A percentile compares a stretch with the other conserved stretches of the same genome.
Conservation (phyloP, 208 protist genomes). For the Trypanosoma scelopori region DNA sequence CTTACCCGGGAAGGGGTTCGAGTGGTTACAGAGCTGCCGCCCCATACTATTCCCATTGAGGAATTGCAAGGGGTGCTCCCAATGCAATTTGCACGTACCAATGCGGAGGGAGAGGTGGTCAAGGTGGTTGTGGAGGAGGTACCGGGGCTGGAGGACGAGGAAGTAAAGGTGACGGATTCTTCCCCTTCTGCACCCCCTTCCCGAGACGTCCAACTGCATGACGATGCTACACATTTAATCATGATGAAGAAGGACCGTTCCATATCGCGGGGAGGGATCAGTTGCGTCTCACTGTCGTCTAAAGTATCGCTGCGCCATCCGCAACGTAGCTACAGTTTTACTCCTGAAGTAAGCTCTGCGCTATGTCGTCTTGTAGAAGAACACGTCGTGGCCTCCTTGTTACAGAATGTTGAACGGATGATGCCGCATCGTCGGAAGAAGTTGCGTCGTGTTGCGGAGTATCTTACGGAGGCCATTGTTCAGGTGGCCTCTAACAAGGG, state of each 20-base stretch:
- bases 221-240: neutral
- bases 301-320: neutral
- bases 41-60: too few species aligned
- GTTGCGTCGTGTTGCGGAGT: conserved; percentile 49
- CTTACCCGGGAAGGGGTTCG: too few species aligned
- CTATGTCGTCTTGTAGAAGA: conserved; percentile 63
- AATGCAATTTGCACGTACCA: too few species aligned
- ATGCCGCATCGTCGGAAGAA: conserved; percentile 59
- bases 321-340: conserved; percentile 35
- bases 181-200: neutral
- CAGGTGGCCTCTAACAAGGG: conserved; percentile 31
- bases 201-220: neutral
- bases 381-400: conserved; percentile 56
- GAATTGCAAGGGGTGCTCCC: too few species aligned
- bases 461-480: conserved; percentile 65
- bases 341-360: conserved; percentile 53
- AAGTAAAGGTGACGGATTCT: too few species aligned
- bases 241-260: neutral
- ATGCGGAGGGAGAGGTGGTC: too few species aligned
- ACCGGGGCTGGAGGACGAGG: too few species aligned
- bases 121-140: too few species aligned
- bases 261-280: too few species aligned
- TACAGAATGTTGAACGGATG: conserved; percentile 21
- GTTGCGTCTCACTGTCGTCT: neutral
- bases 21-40: too few species aligned